Evolutionary conservation across 2,329 filamentous ascomycete genomes (phyloP).

Genomic region (Diplodia mutila): DNA sequence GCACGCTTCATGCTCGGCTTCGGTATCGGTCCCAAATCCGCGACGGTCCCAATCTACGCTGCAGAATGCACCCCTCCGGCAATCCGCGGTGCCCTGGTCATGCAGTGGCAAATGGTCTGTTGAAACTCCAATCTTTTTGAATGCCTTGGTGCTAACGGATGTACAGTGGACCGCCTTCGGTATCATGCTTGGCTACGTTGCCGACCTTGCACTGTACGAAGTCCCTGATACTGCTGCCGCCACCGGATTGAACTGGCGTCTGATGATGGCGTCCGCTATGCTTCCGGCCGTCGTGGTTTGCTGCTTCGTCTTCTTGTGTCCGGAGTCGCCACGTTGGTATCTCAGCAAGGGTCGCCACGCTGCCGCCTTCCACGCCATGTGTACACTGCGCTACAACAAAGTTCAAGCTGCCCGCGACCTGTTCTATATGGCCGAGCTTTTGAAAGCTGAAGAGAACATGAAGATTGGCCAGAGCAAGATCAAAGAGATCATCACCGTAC

Average conservation of each 20-base stretch:
- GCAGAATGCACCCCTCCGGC: conserved; percentile 72
- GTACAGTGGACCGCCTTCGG: conserved; percentile 41
- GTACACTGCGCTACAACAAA: conserved; percentile 56
- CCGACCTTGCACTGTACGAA: conserved; percentile 34
- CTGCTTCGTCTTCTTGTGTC: conserved; percentile 35
- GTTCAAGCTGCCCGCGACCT: conserved; percentile 59
- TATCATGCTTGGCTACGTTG: conserved; percentile 36
- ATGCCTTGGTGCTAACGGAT: background rate
- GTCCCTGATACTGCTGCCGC: conserved; percentile 32
- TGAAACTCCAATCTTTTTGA: background rate
- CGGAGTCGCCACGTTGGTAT: conserved; percentile 35
- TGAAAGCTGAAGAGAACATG: conserved; percentile 41
- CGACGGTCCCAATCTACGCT: conserved; percentile 75
- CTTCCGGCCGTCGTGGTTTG: conserved; percentile 35
- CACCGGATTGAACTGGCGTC: conserved; percentile 35
- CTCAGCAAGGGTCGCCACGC: conserved; percentile 34
- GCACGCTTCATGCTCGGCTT: conserved; percentile 75
- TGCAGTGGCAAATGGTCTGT: conserved; percentile 72
- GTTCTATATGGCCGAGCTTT: conserved; percentile 51
- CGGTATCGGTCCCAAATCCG: conserved; percentile 75
- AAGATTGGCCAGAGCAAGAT: conserved; percentile 38
- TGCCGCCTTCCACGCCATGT: conserved; percentile 45
- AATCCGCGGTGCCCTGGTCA: conserved; percentile 76
- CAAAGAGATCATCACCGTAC: conserved; percentile 36
- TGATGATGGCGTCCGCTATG: conserved; percentile 37